Evolutionary conservation across 805 yeast genomes (phyloP).

Genomic region (Saturnispora mendoncae): DNA sequence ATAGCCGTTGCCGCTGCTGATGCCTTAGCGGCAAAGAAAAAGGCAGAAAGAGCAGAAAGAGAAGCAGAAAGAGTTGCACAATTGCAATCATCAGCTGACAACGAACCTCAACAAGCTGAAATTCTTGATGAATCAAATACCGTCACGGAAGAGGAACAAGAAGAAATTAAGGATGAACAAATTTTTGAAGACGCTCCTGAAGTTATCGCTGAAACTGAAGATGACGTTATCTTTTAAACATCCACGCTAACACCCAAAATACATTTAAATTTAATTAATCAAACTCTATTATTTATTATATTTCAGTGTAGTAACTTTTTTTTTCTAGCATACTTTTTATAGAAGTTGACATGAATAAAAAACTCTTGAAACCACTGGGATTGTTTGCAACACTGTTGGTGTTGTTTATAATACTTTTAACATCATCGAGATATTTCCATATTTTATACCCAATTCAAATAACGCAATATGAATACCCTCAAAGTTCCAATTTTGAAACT

Average conservation of each 20-base stretch:
- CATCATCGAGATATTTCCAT: slow-evolving; percentile 2
- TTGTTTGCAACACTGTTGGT: neutral
- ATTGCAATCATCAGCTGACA: neutral
- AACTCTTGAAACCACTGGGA: too few species aligned
- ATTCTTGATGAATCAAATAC: slow-evolving; percentile 18
- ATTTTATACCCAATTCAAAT: slow-evolving; percentile 2
- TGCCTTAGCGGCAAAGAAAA: slow-evolving; percentile 35
- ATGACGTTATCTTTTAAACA: slow-evolving; percentile 31
- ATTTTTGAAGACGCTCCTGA: slow-evolving; percentile 19
- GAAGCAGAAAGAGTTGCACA: too few species aligned
- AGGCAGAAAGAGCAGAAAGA: slow-evolving; percentile 10
- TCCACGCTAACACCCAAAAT: neutral
- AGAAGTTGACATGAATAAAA: too few species aligned
- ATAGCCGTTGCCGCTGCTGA: slow-evolving; percentile 62
- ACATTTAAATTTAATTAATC: too few species aligned
- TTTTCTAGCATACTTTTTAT: too few species aligned
- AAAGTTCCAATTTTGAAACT: slow-evolving; percentile 29
- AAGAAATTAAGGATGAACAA: slow-evolving; percentile 13
- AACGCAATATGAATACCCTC: slow-evolving; percentile 20
- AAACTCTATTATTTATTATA: too few species aligned
- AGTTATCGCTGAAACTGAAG: slow-evolving; percentile 29
- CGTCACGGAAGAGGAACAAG: slow-evolving; percentile 15
- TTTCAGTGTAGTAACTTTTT: too few species aligned
- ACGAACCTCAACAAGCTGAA: neutral
- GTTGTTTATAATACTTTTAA: neutral